A percentile compares a stretch with the other conserved stretches of the same genome.
Evolutionary conservation across 1,284 basidiomycete species (phyloP).

Genomic region (Ustilago curta): DNA sequence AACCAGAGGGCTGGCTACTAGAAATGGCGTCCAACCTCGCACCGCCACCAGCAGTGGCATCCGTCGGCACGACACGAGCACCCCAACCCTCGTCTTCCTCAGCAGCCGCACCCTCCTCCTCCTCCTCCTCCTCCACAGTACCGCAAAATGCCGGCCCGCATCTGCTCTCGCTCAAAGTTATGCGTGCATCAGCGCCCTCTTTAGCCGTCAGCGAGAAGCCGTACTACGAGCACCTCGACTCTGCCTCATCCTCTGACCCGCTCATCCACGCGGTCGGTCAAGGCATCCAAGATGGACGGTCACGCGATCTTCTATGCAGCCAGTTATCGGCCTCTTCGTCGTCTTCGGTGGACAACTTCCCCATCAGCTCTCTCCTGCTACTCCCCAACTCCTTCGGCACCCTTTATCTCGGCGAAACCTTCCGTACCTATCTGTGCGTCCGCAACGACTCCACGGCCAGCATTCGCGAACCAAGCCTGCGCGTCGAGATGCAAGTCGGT

Average conservation of each 20-base stretch:
- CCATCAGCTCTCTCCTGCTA: constrained; percentile 27
- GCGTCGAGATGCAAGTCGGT: constrained; percentile 64
- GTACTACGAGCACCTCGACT: constrained; percentile 29
- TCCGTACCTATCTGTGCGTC: constrained; percentile 63
- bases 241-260: neutral
- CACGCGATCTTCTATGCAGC: constrained; percentile 23
- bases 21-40: constrained; percentile 14
- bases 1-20: neutral
- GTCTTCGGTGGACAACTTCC: constrained; percentile 13
- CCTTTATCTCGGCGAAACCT: constrained; percentile 64
- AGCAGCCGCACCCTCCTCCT: neutral
- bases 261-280: constrained; percentile 13
- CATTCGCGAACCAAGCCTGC: constrained; percentile 49
- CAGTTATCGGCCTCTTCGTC: neutral
- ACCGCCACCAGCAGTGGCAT: constrained; percentile 4
- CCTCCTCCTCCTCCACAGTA: neutral
- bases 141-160: constrained; percentile 36
- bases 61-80: neutral
- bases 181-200: constrained; percentile 53
- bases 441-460: constrained; percentile 56
- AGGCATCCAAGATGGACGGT: constrained; percentile 6
- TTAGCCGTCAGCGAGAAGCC: constrained; percentile 40
- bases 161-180: constrained; percentile 59
- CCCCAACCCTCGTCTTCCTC: constrained; percentile 2
- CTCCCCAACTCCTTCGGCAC: constrained; percentile 58